phyloP scores from a whole-genome alignment of 371 early-diverging fungal genomes.

The Saksenaea oblongispora region DNA sequence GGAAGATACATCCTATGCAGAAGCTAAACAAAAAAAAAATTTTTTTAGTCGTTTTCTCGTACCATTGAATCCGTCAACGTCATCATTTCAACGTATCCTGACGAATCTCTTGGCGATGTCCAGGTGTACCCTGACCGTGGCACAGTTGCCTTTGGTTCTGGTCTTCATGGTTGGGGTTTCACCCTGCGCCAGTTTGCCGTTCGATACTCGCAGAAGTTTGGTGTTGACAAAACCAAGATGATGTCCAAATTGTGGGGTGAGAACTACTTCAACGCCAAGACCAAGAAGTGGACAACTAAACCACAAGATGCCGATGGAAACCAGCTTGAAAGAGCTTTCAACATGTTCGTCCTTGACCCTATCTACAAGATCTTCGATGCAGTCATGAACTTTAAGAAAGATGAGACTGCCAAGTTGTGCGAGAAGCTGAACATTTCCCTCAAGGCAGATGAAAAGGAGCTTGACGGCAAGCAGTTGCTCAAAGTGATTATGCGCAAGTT shows the following conservation, averaged over 20 bases:
- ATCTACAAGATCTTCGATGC: constrained; percentile 97
- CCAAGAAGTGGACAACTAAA: constrained; percentile 93
- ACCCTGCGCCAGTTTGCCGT: constrained; percentile 97
- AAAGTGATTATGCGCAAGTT: constrained; percentile 98
- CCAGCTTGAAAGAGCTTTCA: constrained; percentile 92
- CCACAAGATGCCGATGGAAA: constrained; percentile 74
- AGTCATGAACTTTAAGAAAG: constrained; percentile 95
- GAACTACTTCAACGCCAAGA: constrained; percentile 94
- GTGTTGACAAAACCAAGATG: constrained; percentile 93
- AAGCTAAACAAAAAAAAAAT: background rate
- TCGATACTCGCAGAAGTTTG: constrained; percentile 96
- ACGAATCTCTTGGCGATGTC: constrained; percentile 84
- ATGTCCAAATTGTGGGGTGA: constrained; percentile 95
- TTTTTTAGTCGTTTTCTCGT: constrained; percentile 76
- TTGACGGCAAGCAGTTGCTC: constrained; percentile 93
- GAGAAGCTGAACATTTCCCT: constrained; percentile 87
- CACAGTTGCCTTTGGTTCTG: constrained; percentile 99
- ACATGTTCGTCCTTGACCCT: constrained; percentile 97
- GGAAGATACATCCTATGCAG: background rate
- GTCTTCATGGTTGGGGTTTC: constrained; percentile 99
- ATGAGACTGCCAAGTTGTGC: constrained; percentile 74
- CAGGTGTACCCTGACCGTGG: constrained; percentile 93
- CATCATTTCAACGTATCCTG: constrained; percentile 90
- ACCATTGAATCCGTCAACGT: constrained; percentile 96
- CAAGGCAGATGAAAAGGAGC: constrained; percentile 82